Evolutionary conservation across 106 monocot genomes (phyloP).

Genomic region (Dendrobium officinale): DNA sequence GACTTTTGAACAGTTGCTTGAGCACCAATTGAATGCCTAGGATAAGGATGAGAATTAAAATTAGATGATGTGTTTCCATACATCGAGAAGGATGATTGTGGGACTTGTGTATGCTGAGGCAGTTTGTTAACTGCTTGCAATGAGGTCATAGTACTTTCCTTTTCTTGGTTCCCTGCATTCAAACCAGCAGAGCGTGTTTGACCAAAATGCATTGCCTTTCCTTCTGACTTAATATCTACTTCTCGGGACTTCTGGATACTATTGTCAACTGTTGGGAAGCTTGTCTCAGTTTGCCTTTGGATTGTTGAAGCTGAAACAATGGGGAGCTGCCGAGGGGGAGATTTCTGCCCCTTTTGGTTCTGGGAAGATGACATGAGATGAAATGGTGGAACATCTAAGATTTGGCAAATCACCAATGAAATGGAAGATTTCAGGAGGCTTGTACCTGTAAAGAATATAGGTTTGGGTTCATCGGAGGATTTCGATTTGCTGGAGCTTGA

Average conservation of each 20-base stretch:
- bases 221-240: conserved; percentile 24
- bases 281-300: conserved; percentile 30
- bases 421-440: conserved; percentile 23
- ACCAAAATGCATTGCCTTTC: conserved; percentile 17
- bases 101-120: conserved; percentile 34
- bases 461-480: conserved; percentile 37
- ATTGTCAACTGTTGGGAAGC: conserved; percentile 17
- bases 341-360: conserved; percentile 19
- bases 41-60: conserved; percentile 38
- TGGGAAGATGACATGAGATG: conserved; percentile 25
- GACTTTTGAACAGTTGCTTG: conserved; percentile 24
- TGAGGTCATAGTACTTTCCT: conserved; percentile 22
- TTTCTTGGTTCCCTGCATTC: conserved; percentile 32
- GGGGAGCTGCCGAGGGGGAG: conserved; percentile 16
- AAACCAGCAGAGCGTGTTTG: conserved; percentile 27
- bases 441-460: conserved; percentile 41
- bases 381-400: conserved; percentile 17
- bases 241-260: conserved; percentile 33
- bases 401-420: conserved; percentile 7
- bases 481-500: conserved; percentile 44
- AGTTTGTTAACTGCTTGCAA: conserved; percentile 34
- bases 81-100: conserved; percentile 45
- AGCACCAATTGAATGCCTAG: conserved; percentile 31
- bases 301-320: conserved; percentile 21
- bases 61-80: conserved; percentile 29